Base-by-base conservation (phyloP, 1,284 basidiomycete species). In the Calocybe gambosa region DNA sequence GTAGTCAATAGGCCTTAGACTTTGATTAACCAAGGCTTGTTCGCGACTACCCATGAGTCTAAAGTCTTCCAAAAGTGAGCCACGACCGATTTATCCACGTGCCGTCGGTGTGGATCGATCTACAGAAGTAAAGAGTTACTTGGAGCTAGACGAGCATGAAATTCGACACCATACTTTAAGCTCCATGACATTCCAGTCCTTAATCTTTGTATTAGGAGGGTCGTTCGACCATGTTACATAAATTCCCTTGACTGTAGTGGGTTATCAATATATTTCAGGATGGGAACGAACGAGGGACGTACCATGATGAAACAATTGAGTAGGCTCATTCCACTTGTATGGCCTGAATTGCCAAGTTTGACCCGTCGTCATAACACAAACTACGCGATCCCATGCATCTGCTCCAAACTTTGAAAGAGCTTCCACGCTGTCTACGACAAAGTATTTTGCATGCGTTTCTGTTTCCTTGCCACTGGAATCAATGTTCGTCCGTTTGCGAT, bases 281-380 rank as follows among this genome's bases (percentile, higher is more conserved):
- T 36, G 33, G 18, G 12, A 13, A 16, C 3, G 21, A 23, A 16
- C 9, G 12, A 16, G 26, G n/a, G 25, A 4, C 78, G 47, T 53
- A 94, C 93, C 92, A 61, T 98, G 86, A 61, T 94, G 89, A 69
- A 98, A 98, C 21, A 98, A 68, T 45, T 87, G 79, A 51, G 83
- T 82, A 0, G 95, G 94, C 56, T 98, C 93, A 42, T 76, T 83
- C 94, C 94, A 98, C 62, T 93, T 93, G 70, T 98, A 99, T 23
- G 88, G 85, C 54, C 87, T 80, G 69, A 99, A 99, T 64, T 98
- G 95, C 95, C 95, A 99, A 41, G 86, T 84, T 58, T 98, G 95
- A 1, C 95, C 95, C 0, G 93, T 98, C 1, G 95, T 98, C 77
- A 97, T 86, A 9, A 99, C 95, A 55, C 92, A 95, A 3, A 97